Evolutionary conservation across 345 rosid species (phyloP).

Genomic region (Carallia brachiata): DNA sequence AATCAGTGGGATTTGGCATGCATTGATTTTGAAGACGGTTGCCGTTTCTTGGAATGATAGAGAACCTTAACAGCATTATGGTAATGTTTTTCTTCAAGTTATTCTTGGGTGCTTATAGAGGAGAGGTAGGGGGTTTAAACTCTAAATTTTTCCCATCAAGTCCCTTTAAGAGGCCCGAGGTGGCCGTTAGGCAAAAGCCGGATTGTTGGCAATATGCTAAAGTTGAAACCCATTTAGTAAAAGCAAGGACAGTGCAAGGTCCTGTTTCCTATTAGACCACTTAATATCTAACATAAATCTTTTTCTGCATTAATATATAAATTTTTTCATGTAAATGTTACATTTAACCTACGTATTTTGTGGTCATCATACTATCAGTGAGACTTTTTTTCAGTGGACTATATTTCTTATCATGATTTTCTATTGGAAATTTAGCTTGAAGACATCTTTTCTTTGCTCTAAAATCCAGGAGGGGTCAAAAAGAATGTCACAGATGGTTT

Average conservation of each 20-base stretch:
- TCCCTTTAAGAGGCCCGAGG: too few species aligned
- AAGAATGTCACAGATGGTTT: slow-evolving; percentile 35
- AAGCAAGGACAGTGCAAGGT: not conserved
- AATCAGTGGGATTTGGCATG: not conserved
- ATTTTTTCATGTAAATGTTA: not conserved
- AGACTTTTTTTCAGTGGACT: not conserved
- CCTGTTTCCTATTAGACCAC: not conserved
- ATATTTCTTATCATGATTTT: not conserved
- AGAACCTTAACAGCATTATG: not conserved
- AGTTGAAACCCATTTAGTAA: not conserved
- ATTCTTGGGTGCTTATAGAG: not conserved
- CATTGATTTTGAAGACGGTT: not conserved
- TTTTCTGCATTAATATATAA: not conserved
- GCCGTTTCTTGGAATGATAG: slow-evolving; percentile 1
- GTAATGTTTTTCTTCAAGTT: not conserved
- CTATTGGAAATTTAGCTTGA: slow-evolving; percentile 12
- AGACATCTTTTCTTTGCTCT: slow-evolving; percentile 12
- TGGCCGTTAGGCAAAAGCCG: not conserved
- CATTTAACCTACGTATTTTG: slow-evolving; percentile 5
- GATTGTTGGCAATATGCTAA: not conserved
- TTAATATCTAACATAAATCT: not conserved
- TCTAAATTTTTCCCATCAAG: too few species aligned
- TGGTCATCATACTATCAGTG: not conserved
- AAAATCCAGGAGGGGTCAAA: slow-evolving; percentile 43
- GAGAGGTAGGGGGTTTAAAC: not conserved